A percentile compares a stretch with the other conserved stretches of the same genome.
Evolutionary conservation across 495 filamentous ascomycete species (phyloP).

Genomic region (Penicillium cinerascens): DNA sequence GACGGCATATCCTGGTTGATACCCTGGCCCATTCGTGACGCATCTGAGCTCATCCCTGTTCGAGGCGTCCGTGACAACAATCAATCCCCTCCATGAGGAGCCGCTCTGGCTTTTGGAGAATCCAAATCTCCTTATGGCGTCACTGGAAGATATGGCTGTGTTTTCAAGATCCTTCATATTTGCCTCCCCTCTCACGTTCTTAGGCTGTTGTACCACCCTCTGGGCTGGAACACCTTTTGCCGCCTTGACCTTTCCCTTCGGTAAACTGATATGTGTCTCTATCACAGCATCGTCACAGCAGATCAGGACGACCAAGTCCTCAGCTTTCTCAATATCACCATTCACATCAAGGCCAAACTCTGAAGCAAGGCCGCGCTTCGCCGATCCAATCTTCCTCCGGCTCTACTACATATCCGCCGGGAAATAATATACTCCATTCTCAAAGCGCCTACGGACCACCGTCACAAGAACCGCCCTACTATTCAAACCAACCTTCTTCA

Average conservation of each 20-base stretch:
- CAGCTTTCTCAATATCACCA: slow-evolving; percentile 48
- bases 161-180: slow-evolving; percentile 12
- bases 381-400: slow-evolving; percentile 44
- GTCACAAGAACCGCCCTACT: slow-evolving; percentile 67
- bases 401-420: slow-evolving; percentile 56
- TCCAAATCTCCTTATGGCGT: slow-evolving; percentile 16
- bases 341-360: slow-evolving; percentile 60
- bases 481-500: slow-evolving; percentile 62
- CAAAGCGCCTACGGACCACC: slow-evolving; percentile 55
- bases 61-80: slow-evolving; percentile 17
- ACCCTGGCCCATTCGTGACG: slow-evolving; percentile 22
- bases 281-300: slow-evolving; percentile 35
- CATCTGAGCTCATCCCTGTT: slow-evolving; percentile 24
- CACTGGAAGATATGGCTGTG: slow-evolving; percentile 22
- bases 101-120: slow-evolving; percentile 4
- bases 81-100: slow-evolving; percentile 5
- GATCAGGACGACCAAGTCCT: slow-evolving; percentile 24
- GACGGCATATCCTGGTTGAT: slow-evolving; percentile 22
- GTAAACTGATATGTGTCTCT: slow-evolving; percentile 23
- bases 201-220: slow-evolving; percentile 23
- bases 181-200: slow-evolving; percentile 20
- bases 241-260: slow-evolving; percentile 5
- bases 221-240: slow-evolving; percentile 14
- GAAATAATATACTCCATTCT: slow-evolving; percentile 42
- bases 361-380: slow-evolving; percentile 55